Evolutionary conservation across 75 land plant species (phyloP), one percentile per base, ranked within the genome.

Genomic region (Pinus albicaulis): DNA sequence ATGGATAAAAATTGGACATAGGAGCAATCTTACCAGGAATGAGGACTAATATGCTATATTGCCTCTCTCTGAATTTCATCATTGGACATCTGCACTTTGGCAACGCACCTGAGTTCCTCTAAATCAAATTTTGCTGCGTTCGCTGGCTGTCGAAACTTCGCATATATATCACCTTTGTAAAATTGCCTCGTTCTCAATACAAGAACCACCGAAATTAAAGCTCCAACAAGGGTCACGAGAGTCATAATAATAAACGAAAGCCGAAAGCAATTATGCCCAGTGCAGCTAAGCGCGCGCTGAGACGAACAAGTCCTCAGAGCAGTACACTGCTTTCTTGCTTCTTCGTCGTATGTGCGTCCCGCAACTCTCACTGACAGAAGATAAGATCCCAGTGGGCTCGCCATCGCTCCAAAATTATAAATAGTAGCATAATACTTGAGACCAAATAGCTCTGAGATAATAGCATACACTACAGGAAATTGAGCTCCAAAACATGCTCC

Each of bases 341-440:
- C 89, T 25, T 26, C 41, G 75, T 92, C 95, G 70, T 92, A 92
- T 0, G 90, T 16, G 38, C 69, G 53, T 4, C 95, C 95, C 0
- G 86, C 84, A 26, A 84, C 76, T 65, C 72, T 76, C 66, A 92
- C 92, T 14, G 87, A 88, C 23, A 92, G 80, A 16, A 90, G 44
- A 66, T 84, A 90, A 1, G 90, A 82, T 12, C 87, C 95, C 69
- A 90, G 25, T 15, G 95, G 95, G 64, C 89, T 86, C 1, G 93
- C 90, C 55, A 80, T 53, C 22, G 65, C 75, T 56, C 80, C 88
- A 23, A 85, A 79, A 62, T 89, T 92, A 69, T 77, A 81, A 10
- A 92, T 72, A 4, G 92, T 88, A 44, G 87, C 82, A 81, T 85
- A 91, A 77, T 88, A 82, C 77, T 91, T 91, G 7, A 91, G 82